Percentiles rank a stretch among this genome's conserved stretches.
These are phyloP conservation scores for Ceratocystis papillata DNA, from an alignment of 2,329 filamentous ascomycete genomes.

Conservation along the genomic window DNA sequence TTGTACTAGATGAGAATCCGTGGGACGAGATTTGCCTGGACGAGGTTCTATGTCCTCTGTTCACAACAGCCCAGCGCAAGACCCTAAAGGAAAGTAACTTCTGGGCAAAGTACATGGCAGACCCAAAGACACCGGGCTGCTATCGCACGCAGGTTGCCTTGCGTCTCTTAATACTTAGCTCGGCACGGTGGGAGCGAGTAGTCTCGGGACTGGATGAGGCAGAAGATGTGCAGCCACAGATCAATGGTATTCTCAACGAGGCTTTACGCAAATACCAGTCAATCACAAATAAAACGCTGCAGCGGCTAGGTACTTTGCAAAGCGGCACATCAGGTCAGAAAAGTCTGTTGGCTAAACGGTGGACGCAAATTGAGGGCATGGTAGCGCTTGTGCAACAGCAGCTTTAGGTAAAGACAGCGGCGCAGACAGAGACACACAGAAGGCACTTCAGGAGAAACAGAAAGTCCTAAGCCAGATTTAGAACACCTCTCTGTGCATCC, in stretches of 20 bases:
- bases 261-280: conserved; percentile 34
- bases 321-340: conserved; percentile 31
- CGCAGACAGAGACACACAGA: neutral
- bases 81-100: conserved; percentile 39
- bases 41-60: conserved; percentile 35
- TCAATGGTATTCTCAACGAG: conserved; percentile 32
- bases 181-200: conserved; percentile 38
- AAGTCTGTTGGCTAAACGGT: conserved; percentile 32
- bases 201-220: conserved; percentile 40
- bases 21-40: conserved; percentile 44
- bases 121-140: conserved; percentile 39
- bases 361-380: conserved; percentile 35
- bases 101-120: conserved; percentile 42
- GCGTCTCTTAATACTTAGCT: conserved; percentile 32
- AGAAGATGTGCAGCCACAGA: conserved; percentile 33
- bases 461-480: neutral
- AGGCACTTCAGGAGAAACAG: neutral
- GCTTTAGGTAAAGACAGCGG: neutral
- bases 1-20: conserved; percentile 39
- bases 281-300: conserved; percentile 30
- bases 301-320: conserved; percentile 30
- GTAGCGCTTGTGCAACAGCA: conserved; percentile 12
- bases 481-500: conserved; percentile 28
- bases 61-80: conserved; percentile 32
- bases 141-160: conserved; percentile 47